Conservation (phyloP, 164 flowering plant genomes). For the Cinnamomum micranthum region DNA sequence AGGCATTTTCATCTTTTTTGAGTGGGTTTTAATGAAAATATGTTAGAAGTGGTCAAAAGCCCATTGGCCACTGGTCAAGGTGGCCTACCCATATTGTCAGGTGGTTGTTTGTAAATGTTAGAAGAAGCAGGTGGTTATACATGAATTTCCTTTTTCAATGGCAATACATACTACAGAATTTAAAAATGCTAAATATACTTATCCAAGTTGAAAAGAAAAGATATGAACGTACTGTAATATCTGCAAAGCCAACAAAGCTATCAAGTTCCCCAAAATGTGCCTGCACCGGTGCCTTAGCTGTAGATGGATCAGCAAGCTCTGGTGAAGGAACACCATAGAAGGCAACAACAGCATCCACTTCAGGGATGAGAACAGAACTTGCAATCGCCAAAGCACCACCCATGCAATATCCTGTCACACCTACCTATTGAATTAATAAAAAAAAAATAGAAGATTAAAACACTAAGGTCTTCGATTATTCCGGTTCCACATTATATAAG, state of each 20-base stretch:
- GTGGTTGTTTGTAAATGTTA: too few relatives aligned
- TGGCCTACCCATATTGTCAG: too few relatives aligned
- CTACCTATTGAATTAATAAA: slow-evolving; percentile 42
- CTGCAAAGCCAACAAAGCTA: slow-evolving; percentile 79
- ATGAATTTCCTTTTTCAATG: too few relatives aligned
- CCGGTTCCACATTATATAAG: background rate
- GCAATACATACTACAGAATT: too few relatives aligned
- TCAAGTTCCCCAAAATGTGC: slow-evolving; percentile 98
- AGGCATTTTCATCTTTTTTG: too few relatives aligned
- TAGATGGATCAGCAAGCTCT: slow-evolving; percentile 70
- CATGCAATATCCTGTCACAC: slow-evolving; percentile 96
- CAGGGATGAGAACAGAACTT: slow-evolving; percentile 73
- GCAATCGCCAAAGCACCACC: slow-evolving; percentile 96
- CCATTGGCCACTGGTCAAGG: too few relatives aligned
- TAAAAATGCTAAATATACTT: too few relatives aligned
- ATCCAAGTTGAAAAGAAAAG: background rate
- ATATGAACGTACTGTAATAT: slow-evolving; percentile 55
- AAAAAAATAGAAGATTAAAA: background rate
- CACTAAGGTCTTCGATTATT: background rate
- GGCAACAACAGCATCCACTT: slow-evolving; percentile 85
- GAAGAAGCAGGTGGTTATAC: too few relatives aligned
- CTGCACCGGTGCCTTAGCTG: slow-evolving; percentile 87
- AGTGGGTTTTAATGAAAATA: too few relatives aligned
- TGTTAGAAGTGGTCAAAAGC: too few relatives aligned
- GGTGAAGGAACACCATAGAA: slow-evolving; percentile 91